Evolutionary conservation across 2,329 filamentous ascomycete genomes (phyloP).

Genomic region (Macrophomina pseudophaseolina): DNA sequence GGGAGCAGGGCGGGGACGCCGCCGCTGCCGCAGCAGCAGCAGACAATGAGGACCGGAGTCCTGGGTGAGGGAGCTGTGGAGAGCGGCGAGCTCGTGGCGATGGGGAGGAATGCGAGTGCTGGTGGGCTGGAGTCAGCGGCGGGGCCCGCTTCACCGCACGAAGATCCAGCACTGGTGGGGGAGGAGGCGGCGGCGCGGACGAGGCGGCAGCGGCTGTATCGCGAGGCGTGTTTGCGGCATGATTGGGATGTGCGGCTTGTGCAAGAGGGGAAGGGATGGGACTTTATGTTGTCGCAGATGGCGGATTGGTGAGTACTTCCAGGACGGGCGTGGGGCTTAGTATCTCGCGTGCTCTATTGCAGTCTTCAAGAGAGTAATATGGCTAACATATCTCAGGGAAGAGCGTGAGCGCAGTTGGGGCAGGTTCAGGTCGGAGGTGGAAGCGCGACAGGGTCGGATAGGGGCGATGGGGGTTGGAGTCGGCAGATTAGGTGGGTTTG

Average conservation of each 20-base stretch:
- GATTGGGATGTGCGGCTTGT: constrained; percentile 36
- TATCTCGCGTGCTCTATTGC: too few relatives aligned
- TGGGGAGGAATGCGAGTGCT: neutral
- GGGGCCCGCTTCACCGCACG: constrained; percentile 58
- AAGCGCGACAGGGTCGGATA: constrained; percentile 13
- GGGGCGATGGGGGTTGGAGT: constrained; percentile 14
- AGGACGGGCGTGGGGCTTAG: too few relatives aligned
- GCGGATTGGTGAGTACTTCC: constrained; percentile 41
- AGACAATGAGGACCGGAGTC: too few relatives aligned
- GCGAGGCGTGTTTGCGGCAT: constrained; percentile 52
- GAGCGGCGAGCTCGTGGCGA: neutral
- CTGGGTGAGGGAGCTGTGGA: neutral
- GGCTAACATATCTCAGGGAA: constrained; percentile 8
- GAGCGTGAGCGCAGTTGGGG: constrained; percentile 35
- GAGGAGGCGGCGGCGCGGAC: constrained; percentile 66
- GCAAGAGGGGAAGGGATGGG: constrained; percentile 45
- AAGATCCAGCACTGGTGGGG: constrained; percentile 71
- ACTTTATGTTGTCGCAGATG: constrained; percentile 51
- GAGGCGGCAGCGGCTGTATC: constrained; percentile 57
- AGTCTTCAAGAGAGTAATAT: too few relatives aligned
- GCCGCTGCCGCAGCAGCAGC: neutral
- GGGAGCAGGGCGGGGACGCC: neutral
- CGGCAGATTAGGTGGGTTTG: constrained; percentile 8
- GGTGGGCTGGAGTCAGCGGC: neutral
- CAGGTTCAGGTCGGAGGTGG: constrained; percentile 28